phyloP scores from a whole-genome alignment of 2,329 filamentous ascomycete species.

The Hymenoscyphus fraxineus region DNA sequence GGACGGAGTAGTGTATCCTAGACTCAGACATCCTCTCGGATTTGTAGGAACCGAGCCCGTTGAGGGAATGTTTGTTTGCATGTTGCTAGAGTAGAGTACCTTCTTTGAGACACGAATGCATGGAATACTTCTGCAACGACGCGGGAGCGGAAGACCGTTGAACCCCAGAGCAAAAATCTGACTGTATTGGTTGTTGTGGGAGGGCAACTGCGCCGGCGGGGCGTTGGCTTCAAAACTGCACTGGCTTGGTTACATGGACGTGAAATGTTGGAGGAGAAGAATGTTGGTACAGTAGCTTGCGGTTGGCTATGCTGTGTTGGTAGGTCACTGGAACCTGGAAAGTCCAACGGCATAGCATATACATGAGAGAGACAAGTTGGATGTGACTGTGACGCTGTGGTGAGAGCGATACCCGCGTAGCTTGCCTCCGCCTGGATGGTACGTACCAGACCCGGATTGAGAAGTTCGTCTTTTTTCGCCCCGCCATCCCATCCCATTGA shows the following conservation, averaged over 20 bases:
- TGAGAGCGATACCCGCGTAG: no score
- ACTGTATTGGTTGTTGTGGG: background rate
- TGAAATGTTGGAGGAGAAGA: background rate
- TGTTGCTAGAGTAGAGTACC: no score
- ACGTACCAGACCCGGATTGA: no score
- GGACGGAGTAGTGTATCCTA: no score
- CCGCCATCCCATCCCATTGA: no score
- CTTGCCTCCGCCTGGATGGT: no score
- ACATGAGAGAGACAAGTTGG: no score
- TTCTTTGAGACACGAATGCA: background rate
- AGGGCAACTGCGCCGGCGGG: background rate
- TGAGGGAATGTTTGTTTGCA: background rate
- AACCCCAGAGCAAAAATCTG: background rate
- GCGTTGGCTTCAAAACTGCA: background rate
- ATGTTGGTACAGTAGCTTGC: background rate
- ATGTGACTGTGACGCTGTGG: no score
- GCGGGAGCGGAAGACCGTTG: background rate
- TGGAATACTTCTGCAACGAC: background rate
- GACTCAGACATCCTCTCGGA: background rate
- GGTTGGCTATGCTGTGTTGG: background rate
- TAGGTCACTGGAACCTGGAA: background rate
- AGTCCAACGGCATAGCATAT: background rate
- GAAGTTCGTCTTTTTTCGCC: no score
- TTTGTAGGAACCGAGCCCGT: background rate
- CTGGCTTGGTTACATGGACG: background rate